Base-by-base conservation (phyloP, 2,329 filamentous ascomycete genomes). In the Trichoderma pleuroti region DNA sequence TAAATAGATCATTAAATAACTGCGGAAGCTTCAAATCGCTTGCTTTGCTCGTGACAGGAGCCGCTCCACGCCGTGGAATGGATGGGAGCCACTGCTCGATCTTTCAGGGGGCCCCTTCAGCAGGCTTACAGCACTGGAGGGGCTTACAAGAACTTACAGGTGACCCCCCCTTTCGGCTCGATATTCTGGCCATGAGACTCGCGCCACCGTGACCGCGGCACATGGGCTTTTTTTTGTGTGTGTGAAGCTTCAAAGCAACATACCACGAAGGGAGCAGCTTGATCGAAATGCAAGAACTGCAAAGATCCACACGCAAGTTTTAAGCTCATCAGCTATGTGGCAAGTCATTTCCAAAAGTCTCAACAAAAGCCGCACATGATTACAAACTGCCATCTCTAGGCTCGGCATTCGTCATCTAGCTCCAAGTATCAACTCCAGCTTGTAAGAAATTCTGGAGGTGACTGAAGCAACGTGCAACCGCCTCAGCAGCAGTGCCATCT, bases 191-290 rank as follows among this genome's bases (percentile, higher is more conserved):
- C 67, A 72, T 73, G 71, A 67, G 72, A 72, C 69, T 56, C 24
- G 64, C 69, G 69, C 66, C 71, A 72, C 70, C 62, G 72, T 74
- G 72, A 74, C 68, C 64, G 65, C 52, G 70, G 72, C 72, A 73
- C 72, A 73, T 72, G 72, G 64, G 60, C 69, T n/a, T 5, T 28
- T 64, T 64, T 36, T 36, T 36, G n/a, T n/a, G n/a, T n/a, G n/a
- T n/a, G n/a, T n/a, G 16, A 24, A 34, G 30, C 28, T 21, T n/a
- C 28, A 59, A n/a, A 59, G 69, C 32, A 28, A 39, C 63, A 30
- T 49, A 5, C 42, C 42, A 9, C 2, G 42, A 10, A 46, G 3
- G 36, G n/a, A 52, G 46, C 21, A 34, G 28, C 32, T 26, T 34
- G 16, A 39, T n/a, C 11, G 5, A 28, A 30, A 57, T 28, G 8